Evolutionary conservation across 805 yeast species (phyloP).

Genomic region (baker's yeast (Saccharomyces cerevisiae)): DNA sequence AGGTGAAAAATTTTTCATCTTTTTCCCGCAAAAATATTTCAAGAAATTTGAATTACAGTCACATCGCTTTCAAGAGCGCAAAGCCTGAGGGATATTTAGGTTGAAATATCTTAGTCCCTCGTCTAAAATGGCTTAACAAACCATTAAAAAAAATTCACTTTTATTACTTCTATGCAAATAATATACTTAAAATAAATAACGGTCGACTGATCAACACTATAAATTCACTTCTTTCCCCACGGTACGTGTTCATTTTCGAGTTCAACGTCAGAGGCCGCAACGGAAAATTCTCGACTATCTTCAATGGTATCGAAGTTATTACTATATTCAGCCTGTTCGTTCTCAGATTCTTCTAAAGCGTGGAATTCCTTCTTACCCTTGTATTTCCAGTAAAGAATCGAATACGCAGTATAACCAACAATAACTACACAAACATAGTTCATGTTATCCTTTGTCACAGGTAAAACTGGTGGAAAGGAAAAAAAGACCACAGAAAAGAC

Average conservation of each 20-base stretch:
- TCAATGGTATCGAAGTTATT: background rate
- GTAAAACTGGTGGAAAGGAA: conserved; percentile 57
- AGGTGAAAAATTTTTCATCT: conserved; percentile 3
- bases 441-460: conserved; percentile 54
- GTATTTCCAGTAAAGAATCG: conserved; percentile 46
- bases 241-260: background rate
- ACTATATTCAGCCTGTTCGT: conserved; percentile 7
- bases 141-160: background rate
- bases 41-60: background rate
- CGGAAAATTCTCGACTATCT: background rate
- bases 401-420: conserved; percentile 38
- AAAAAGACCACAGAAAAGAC: conserved; percentile 51
- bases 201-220: background rate
- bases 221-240: background rate
- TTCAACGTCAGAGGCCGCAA: background rate
- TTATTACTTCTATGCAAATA: background rate
- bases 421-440: conserved; percentile 57
- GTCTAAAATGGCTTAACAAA: no score
- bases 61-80: background rate
- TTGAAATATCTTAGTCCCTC: no score
- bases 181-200: background rate
- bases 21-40: background rate
- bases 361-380: conserved; percentile 32
- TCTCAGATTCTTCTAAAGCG: conserved; percentile 21
- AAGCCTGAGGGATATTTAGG: background rate